Base-by-base conservation (phyloP, 768 basidiomycete species). In the Amanita rimosa region DNA sequence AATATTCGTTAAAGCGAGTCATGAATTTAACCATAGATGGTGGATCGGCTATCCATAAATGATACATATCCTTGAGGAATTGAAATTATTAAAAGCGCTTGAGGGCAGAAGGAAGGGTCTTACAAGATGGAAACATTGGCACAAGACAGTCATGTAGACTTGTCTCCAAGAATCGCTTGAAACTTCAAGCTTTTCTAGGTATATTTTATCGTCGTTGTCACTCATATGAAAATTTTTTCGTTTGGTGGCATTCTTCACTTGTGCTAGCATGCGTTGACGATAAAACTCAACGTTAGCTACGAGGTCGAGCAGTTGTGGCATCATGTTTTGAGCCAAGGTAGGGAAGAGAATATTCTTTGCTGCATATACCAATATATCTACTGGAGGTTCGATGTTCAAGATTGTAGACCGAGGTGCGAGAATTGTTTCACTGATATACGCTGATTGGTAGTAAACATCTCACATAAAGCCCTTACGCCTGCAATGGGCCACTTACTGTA, bases 1-100 rank as follows among this genome's bases (percentile, higher is more conserved):
- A 65, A 55, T 73, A 74, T 54, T 71, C 64, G 38, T 71, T 64
- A 53, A 70, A 69, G 6, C 64, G 64, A 34, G 66, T 49, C 57
- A 66, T 62, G 48, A 68, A 67, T 29, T 66, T 60, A 5, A 61
- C 51, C 46, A 67, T 57, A 14, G 63, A 65, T 2, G 54, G 53
- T 22, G 56, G 51, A 17, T 50, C 44, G 17, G 51, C 46, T 3
- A 60, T 56, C 64, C 67, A 68, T n/a, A 63, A 46, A n/a, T 57
- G 51, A 50, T 62, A 58, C 21, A 71, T 46, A 50, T 71, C 66
- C 69, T 69, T 33, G 31, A 13, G 42, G 33, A 36, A 8, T 19
- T 40, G 4, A 31, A 48, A 11, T 14, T 37, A 36, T 44, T 21
- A 27, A 36, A 9, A 37, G 53, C 14, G n/a, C 8, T 8, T 26